Percentiles rank a stretch among this genome's conserved stretches.
Evolutionary conservation across 108 stramenopile species (phyloP).

Genomic region (Aurantiochytrium sp.): DNA sequence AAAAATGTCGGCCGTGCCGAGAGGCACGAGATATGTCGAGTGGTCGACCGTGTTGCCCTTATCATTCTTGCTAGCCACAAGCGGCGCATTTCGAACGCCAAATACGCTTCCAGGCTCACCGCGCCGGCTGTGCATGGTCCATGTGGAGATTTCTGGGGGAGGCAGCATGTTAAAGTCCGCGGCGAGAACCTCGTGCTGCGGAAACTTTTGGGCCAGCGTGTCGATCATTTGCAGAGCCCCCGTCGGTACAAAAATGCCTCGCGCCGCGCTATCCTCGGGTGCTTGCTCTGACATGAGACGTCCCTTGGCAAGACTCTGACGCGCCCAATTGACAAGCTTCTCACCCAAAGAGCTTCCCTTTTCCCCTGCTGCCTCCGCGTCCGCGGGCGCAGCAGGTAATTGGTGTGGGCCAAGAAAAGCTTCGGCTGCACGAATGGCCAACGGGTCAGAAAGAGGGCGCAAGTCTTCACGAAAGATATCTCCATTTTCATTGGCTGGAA

Average conservation of each 20-base stretch:
- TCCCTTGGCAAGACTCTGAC: background rate
- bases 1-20: constrained; percentile 4
- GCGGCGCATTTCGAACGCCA: background rate
- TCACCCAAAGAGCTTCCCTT: background rate
- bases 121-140: background rate
- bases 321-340: background rate
- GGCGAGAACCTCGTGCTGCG: background rate
- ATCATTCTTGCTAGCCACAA: background rate
- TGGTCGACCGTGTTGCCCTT: background rate
- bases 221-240: background rate
- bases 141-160: background rate
- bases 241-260: background rate
- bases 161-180: constrained; percentile 17
- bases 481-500: background rate
- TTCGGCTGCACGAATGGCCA: background rate
- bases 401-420: background rate
- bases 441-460: background rate
- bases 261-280: background rate
- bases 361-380: background rate
- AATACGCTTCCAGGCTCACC: background rate
- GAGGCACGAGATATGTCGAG: background rate
- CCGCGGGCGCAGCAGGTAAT: background rate
- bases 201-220: background rate
- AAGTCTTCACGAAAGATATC: background rate
- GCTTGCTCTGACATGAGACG: background rate